phyloP scores from a whole-genome alignment of 495 filamentous ascomycete genomes.

The Elaphomyces granulatus region DNA sequence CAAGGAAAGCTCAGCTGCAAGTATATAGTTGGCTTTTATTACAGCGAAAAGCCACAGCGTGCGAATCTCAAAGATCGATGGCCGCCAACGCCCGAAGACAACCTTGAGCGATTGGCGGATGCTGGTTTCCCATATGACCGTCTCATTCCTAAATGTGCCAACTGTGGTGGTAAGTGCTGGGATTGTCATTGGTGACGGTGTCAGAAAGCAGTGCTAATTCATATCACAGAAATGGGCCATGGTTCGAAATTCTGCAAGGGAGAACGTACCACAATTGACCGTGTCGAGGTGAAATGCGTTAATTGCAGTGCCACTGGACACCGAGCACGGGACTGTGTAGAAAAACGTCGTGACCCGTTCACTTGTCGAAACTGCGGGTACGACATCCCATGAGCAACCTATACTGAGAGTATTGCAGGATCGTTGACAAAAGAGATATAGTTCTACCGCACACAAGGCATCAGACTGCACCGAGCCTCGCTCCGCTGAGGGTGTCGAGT shows the following conservation, averaged over 20 bases:
- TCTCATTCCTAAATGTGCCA: constrained; percentile 49
- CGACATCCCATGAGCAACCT: constrained; percentile 9
- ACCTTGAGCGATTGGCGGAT: constrained; percentile 55
- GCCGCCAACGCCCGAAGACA: constrained; percentile 53
- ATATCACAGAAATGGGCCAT: constrained; percentile 56
- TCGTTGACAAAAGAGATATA: constrained; percentile 13
- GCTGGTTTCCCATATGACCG: constrained; percentile 57
- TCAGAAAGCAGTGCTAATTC: too few species aligned
- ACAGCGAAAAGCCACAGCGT: constrained; percentile 47
- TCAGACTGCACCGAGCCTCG: constrained; percentile 57
- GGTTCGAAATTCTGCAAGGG: constrained; percentile 53
- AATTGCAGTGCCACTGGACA: constrained; percentile 70
- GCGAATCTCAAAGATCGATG: constrained; percentile 43
- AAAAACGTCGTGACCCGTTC: constrained; percentile 40
- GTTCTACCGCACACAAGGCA: constrained; percentile 42
- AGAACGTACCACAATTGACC: constrained; percentile 32
- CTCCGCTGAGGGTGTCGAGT: constrained; percentile 60
- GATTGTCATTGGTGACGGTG: too few species aligned
- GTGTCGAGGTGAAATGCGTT: constrained; percentile 47
- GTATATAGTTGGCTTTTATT: constrained; percentile 59
- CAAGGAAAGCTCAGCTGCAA: constrained; percentile 66
- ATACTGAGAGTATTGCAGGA: background rate
- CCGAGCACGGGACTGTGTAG: constrained; percentile 50
- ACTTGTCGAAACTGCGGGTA: constrained; percentile 78
- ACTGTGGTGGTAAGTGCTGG: constrained; percentile 43